These are phyloP conservation scores for Adenanthera pavonina DNA, from an alignment of 306 rosid species.

Conservation along the genomic window DNA sequence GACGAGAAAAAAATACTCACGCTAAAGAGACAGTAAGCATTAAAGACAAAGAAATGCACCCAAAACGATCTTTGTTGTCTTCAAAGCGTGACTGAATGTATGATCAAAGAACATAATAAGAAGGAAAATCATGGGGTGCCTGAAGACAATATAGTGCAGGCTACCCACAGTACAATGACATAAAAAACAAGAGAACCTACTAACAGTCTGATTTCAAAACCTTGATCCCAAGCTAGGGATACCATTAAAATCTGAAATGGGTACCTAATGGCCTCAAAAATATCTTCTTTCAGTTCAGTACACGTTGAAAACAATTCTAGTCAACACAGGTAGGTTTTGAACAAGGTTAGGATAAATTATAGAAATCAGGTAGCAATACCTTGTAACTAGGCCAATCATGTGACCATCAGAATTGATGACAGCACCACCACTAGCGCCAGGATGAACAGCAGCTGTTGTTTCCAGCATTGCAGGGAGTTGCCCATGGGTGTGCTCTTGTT, in stretches of 20 bases:
- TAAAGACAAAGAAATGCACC: background rate
- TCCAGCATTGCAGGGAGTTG: constrained; percentile 82
- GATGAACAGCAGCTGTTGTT: constrained; percentile 96
- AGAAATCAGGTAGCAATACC: constrained; percentile 50
- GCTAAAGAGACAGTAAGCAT: background rate
- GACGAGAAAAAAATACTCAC: background rate
- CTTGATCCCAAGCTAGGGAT: background rate
- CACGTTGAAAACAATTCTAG: constrained; percentile 2
- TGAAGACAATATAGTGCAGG: background rate
- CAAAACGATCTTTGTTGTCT: background rate
- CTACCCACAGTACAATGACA: constrained; percentile 3
- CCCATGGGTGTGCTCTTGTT: constrained; percentile 45
- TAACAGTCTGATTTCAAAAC: constrained; percentile 21
- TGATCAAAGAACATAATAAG: background rate
- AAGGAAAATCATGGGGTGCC: constrained; percentile 10
- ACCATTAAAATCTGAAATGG: constrained; percentile 23
- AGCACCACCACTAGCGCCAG: constrained; percentile 98
- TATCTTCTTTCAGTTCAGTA: constrained; percentile 13
- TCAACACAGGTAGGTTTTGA: background rate
- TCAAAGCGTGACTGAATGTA: background rate
- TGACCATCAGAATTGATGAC: constrained; percentile 82
- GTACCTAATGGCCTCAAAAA: constrained; percentile 3
- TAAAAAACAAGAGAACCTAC: constrained; percentile 6
- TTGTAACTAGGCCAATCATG: constrained; percentile 95
- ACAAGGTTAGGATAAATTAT: background rate